Evolutionary conservation across 139 green algal species (phyloP), one percentile per base, ranked within the genome.

Genomic region (Trebouxia sp.): DNA sequence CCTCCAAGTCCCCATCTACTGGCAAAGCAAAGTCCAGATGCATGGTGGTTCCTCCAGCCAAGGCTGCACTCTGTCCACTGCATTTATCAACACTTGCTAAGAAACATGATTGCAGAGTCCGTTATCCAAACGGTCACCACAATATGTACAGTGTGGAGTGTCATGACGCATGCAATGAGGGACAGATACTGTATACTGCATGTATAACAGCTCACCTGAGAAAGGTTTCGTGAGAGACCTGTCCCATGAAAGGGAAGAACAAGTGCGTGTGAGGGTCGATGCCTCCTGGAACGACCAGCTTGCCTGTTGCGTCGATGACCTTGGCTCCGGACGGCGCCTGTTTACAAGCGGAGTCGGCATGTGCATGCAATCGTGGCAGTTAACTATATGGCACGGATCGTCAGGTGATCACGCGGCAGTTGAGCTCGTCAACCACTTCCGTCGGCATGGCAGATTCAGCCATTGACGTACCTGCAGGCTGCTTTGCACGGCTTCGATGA

Each of bases 261-360:
- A 99, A 82, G 80, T 99, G 96, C 1, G 96, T 98, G 86, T 99
- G 96, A 0, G 96, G 93, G 86, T 99, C 96, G 30, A 99, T 98
- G 69, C 96, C 96, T 0, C 96, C 96, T 30, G 96, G 96, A 91
- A 98, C 95, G 3, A 99, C 94, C 15, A 89, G 90, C 58, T 88
- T 92, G 37, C 93, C 94, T 0, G 39, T 76, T 0, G 94, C 96
- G 88, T 98, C 85, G 5, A 99, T 86, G 7, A 96, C 79, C 24
- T 77, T 82, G 1, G 75, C 76, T 39, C 72, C 76, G 6, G 55
- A 41, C 8, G 82, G 45, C 1, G 76, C 69, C 83, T 89, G 82
- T 56, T 37, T 43, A 67, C 5, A n/a, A n/a, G n/a, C n/a, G n/a
- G n/a, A n/a, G n/a, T 3, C 48, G 14, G 48, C 48, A 58, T 14